Conservation (phyloP, 1,139 yeast species). For the Barnettozyma hawaiiensis region DNA sequence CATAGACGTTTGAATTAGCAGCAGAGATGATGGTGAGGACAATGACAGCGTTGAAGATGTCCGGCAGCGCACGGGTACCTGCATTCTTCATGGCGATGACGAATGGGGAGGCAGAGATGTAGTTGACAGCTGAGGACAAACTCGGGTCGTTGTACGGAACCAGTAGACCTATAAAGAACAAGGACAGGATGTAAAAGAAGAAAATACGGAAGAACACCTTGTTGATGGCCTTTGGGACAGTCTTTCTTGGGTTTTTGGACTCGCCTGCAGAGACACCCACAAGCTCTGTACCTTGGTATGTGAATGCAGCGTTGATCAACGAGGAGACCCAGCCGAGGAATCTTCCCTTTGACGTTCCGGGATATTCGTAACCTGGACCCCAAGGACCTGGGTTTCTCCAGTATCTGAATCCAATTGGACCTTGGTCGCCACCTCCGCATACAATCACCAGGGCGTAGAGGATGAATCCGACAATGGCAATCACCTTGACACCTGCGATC, state of each 20-base stretch:
- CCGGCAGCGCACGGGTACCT: conserved; percentile 45
- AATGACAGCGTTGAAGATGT: conserved; percentile 51
- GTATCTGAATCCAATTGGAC: conserved; percentile 71
- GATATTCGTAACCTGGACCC: conserved; percentile 46
- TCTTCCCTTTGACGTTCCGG: conserved; percentile 41
- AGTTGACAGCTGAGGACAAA: conserved; percentile 36
- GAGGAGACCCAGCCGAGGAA: conserved; percentile 59
- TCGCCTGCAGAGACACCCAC: conserved; percentile 75
- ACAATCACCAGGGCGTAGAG: conserved; percentile 63
- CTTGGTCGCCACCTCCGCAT: conserved; percentile 64
- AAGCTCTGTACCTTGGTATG: conserved; percentile 74
- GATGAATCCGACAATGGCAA: conserved; percentile 69
- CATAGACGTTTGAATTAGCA: conserved; percentile 57
- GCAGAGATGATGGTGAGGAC: conserved; percentile 56
- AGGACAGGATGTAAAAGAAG: conserved; percentile 61
- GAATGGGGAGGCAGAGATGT: conserved; percentile 53
- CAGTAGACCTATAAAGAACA: conserved; percentile 66
- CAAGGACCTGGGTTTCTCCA: conserved; percentile 62
- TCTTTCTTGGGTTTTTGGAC: conserved; percentile 67
- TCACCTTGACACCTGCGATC: conserved; percentile 60
- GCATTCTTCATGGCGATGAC: conserved; percentile 48
- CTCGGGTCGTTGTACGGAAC: conserved; percentile 63
- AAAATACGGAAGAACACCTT: conserved; percentile 74
- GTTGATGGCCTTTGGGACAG: conserved; percentile 74
- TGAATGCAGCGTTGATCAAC: conserved; percentile 68